These are phyloP conservation scores for Trametes cubensis DNA, from an alignment of 768 basidiomycete species.

Conservation along the genomic window DNA sequence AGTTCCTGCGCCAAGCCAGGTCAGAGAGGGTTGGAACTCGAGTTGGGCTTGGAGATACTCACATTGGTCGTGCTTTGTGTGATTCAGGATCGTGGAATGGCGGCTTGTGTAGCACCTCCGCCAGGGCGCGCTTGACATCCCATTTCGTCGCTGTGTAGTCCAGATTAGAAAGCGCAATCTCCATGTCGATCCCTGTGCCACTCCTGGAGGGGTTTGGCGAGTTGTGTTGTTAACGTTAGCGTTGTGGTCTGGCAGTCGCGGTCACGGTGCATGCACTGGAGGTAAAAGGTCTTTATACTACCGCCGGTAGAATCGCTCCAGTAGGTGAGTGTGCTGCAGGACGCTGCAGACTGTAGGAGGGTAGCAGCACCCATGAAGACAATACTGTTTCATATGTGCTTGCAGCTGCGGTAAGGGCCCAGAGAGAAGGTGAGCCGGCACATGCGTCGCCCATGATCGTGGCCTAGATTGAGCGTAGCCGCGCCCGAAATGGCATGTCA, in stretches of 20 bases:
- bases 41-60: background rate
- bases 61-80: conserved; percentile 12
- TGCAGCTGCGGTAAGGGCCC: conserved; percentile 4
- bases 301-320: too few species aligned
- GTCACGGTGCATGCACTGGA: too few species aligned
- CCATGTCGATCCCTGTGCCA: conserved; percentile 32
- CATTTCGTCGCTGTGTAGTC: conserved; percentile 47
- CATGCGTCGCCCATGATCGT: too few species aligned
- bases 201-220: too few species aligned
- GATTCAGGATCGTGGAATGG: conserved; percentile 38
- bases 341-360: too few species aligned
- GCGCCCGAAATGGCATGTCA: background rate
- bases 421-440: background rate
- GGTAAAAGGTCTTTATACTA: too few species aligned
- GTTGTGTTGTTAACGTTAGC: too few species aligned
- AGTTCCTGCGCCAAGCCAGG: conserved; percentile 50
- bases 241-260: too few species aligned
- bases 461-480: background rate
- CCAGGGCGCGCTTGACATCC: conserved; percentile 58
- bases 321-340: too few species aligned
- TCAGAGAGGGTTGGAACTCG: conserved; percentile 14
- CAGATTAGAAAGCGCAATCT: conserved; percentile 37
- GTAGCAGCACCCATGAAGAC: too few species aligned
- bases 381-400: too few species aligned
- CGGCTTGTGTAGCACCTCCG: conserved; percentile 54